Percentiles rank a stretch among this genome's conserved stretches.
Evolutionary conservation across 306 rosid genomes (phyloP).

Genomic region (Ormosia emarginata): DNA sequence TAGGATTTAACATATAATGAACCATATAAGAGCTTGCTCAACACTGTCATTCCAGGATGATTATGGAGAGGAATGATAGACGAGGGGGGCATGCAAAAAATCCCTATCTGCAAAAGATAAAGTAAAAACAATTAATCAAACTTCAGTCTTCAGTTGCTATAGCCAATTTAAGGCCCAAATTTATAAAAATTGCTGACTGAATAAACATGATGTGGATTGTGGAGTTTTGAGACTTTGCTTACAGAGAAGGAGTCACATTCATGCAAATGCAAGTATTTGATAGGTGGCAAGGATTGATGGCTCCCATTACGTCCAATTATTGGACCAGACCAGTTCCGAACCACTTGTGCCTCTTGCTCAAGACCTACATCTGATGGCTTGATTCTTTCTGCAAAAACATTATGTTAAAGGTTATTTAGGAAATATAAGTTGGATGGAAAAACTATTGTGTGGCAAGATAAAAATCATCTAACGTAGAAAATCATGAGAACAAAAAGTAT

Average conservation of each 20-base stretch:
- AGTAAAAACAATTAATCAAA: not conserved
- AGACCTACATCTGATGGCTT: conserved; percentile 49
- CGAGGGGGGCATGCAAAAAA: conserved; percentile 91
- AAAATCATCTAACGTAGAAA: conserved; percentile 16
- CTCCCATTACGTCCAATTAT: conserved; percentile 49
- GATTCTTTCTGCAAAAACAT: conserved; percentile 30
- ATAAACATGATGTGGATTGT: not conserved
- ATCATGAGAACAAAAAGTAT: not conserved
- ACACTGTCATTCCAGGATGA: conserved; percentile 58
- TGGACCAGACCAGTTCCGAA: conserved; percentile 68
- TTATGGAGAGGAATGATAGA: conserved; percentile 77
- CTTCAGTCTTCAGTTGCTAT: not conserved
- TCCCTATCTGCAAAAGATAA: conserved; percentile 68
- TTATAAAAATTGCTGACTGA: not conserved
- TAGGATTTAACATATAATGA: conserved; percentile 34
- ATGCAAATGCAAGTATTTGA: conserved; percentile 87
- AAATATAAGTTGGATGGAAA: not conserved
- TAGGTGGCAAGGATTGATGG: conserved; percentile 64
- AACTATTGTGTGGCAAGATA: not conserved
- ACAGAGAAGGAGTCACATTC: conserved; percentile 90
- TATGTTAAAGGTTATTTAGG: not conserved
- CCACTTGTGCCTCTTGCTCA: conserved; percentile 67
- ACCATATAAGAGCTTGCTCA: conserved; percentile 73
- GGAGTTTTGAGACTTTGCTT: conserved; percentile 34
- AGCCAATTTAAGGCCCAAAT: not conserved